These are phyloP conservation scores for Fusarium continuum DNA, from an alignment of 2,329 filamentous ascomycete genomes.

Conservation along the genomic window DNA sequence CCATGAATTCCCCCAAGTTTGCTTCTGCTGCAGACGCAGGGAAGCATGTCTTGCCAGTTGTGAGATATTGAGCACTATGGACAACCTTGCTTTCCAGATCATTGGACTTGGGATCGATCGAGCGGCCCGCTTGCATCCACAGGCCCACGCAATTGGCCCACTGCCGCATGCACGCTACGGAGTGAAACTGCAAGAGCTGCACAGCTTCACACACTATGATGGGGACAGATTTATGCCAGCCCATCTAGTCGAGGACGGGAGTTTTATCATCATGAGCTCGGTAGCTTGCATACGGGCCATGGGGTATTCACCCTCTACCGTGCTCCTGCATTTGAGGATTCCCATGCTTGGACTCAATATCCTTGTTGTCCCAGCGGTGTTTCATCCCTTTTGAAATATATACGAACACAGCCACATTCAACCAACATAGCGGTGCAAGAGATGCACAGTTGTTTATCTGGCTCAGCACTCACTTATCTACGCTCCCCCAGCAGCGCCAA, in stretches of 20 bases:
- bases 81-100: slow-evolving; percentile 17
- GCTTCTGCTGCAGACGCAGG: slow-evolving; percentile 5
- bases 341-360: background rate
- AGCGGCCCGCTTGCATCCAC: slow-evolving; percentile 29
- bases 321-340: background rate
- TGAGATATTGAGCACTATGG: slow-evolving; percentile 1
- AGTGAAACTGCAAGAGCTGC: slow-evolving; percentile 4
- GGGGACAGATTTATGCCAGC: background rate
- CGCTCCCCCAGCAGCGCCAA: background rate
- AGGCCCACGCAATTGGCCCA: slow-evolving; percentile 20
- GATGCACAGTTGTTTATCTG: no score
- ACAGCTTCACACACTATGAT: background rate
- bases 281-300: background rate
- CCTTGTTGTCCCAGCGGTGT: slow-evolving; percentile 6
- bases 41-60: background rate
- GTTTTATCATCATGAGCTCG: background rate
- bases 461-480: background rate
- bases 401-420: background rate
- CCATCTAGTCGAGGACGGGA: background rate
- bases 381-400: slow-evolving; percentile 4
- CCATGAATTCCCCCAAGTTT: background rate
- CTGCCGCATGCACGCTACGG: slow-evolving; percentile 5
- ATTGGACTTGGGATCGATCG: slow-evolving; percentile 28
- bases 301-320: slow-evolving; percentile 8
- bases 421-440: background rate